These are phyloP conservation scores for Vanrija sp. DNA, from an alignment of 1,284 basidiomycete species.

Conservation along the genomic window DNA sequence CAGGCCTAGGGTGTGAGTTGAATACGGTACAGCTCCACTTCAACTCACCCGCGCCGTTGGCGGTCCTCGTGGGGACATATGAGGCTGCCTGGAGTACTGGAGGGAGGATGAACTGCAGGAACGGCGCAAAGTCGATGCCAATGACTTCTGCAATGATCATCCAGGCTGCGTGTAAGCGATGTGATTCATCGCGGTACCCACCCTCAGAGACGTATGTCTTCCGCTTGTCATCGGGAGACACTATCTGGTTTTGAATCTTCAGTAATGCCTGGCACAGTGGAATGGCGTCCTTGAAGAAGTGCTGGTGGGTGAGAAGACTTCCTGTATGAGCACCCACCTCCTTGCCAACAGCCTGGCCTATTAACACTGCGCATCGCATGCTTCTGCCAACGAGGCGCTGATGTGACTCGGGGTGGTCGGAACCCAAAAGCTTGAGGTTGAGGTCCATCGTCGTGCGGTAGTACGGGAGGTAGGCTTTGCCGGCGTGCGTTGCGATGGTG, in stretches of 20 bases:
- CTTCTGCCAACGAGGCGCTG: slow-evolving; percentile 67
- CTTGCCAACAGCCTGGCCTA: slow-evolving; percentile 73
- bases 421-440: slow-evolving; percentile 52
- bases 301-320: not conserved
- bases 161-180: slow-evolving; percentile 4
- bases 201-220: slow-evolving; percentile 33
- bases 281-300: slow-evolving; percentile 58
- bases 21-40: slow-evolving; percentile 7
- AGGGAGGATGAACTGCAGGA: slow-evolving; percentile 75
- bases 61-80: slow-evolving; percentile 42
- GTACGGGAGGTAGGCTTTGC: slow-evolving; percentile 48
- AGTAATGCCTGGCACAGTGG: slow-evolving; percentile 68
- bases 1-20: not conserved
- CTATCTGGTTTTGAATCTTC: slow-evolving; percentile 65
- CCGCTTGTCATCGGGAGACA: slow-evolving; percentile 30
- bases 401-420: slow-evolving; percentile 61
- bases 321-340: slow-evolving; percentile 12
- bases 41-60: slow-evolving; percentile 1
- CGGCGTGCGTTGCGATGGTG: slow-evolving; percentile 77
- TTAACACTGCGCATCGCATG: slow-evolving; percentile 79
- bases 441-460: slow-evolving; percentile 35
- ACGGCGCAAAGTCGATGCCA: slow-evolving; percentile 74
- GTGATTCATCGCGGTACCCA: slow-evolving; percentile 8
- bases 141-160: slow-evolving; percentile 38
- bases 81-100: slow-evolving; percentile 67